Percentiles rank a stretch among this genome's conserved stretches.
Evolutionary conservation across 2,329 filamentous ascomycete species (phyloP).

Genomic region (Cladosporium oxysporum): DNA sequence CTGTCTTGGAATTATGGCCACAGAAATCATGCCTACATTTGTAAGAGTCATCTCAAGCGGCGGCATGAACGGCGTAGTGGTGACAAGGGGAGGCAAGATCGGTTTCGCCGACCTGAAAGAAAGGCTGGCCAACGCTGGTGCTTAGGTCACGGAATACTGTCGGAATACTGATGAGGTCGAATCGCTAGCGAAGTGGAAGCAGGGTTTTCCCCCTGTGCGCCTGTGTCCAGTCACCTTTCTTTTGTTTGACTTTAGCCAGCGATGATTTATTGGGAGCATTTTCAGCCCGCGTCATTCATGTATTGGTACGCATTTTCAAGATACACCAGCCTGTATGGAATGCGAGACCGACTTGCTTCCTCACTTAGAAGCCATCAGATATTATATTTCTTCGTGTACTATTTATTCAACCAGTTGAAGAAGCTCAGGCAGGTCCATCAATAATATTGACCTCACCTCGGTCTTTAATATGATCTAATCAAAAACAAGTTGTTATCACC

Average conservation of each 20-base stretch:
- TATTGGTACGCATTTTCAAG: background rate
- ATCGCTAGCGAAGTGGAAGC: background rate
- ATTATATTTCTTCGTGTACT: background rate
- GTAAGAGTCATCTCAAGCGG: conserved; percentile 43
- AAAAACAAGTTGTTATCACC: background rate
- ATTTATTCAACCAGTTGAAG: background rate
- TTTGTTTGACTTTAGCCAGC: conserved; percentile 13
- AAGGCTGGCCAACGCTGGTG: conserved; percentile 28
- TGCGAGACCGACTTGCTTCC: background rate
- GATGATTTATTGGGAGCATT: conserved; percentile 2
- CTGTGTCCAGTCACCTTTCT: background rate
- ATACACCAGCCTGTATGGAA: background rate
- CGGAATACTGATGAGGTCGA: background rate
- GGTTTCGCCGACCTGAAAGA: conserved; percentile 30
- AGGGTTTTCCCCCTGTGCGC: background rate
- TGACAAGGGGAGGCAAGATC: conserved; percentile 37
- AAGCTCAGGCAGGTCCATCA: background rate
- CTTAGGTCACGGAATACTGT: background rate
- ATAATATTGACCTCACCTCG: background rate
- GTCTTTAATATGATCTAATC: no score
- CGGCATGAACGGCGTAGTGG: conserved; percentile 46
- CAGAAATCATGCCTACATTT: conserved; percentile 48
- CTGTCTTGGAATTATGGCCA: conserved; percentile 46
- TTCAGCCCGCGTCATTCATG: background rate
- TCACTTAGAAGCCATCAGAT: background rate